These are phyloP conservation scores for Verbascum thapsus DNA, from an alignment of 257 asterid species.

Conservation along the genomic window DNA sequence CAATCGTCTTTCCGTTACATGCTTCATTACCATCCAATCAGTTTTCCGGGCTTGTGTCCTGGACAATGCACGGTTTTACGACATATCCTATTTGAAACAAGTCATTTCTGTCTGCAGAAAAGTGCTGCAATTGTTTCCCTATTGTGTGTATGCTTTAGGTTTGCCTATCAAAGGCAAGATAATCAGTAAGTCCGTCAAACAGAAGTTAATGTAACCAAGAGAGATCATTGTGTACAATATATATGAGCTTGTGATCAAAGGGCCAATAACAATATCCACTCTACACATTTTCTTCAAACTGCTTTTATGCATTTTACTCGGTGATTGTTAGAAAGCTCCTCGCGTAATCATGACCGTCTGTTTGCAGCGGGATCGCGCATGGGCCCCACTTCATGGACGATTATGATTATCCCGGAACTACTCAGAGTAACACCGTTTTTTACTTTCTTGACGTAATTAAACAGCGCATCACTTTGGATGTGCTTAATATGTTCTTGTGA, in stretches of 20 bases:
- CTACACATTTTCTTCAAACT: no score
- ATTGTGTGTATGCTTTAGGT: background rate
- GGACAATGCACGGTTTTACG: background rate
- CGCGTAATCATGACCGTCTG: no score
- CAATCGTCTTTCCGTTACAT: no score
- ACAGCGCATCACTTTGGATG: background rate
- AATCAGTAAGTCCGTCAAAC: no score
- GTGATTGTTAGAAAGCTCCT: no score
- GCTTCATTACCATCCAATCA: background rate
- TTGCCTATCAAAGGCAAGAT: background rate
- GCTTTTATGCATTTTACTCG: no score
- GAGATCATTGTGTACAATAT: background rate
- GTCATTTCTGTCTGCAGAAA: constrained; percentile 1
- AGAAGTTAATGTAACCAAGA: background rate
- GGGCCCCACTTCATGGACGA: no score
- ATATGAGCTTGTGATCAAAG: background rate
- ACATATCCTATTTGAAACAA: background rate
- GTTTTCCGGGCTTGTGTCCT: background rate
- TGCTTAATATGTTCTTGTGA: no score
- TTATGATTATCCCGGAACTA: no score
- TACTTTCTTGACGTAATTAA: background rate
- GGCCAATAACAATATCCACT: no score
- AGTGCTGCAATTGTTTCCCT: background rate
- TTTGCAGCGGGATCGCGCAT: no score
- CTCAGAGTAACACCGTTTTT: no score